Base-by-base conservation (phyloP, 768 basidiomycete species). In the Phaeotremella fagi region DNA sequence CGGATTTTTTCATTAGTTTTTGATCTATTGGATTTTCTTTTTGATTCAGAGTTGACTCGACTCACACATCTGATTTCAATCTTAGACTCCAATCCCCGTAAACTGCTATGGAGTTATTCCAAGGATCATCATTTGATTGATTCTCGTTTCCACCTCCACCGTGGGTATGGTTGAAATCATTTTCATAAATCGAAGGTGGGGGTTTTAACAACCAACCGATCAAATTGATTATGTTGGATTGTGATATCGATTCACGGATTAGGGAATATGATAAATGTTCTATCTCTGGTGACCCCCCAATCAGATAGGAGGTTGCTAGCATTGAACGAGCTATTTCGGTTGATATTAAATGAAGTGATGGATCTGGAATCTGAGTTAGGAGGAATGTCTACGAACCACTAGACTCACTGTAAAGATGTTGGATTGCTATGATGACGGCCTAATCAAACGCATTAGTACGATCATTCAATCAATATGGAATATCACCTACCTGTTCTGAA, bases 241-340 rank as follows among this genome's bases (percentile, higher is more conserved):
- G 79, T 41, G 79, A 80, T 76, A 94, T 84, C 35, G 86, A 86
- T 54, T 81, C 82, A 63, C 82, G 81, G 78, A 87, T 89, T 44
- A 83, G 77, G 48, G 83, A 82, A 73, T 90, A 91, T 20, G 90
- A 82, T 66, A 85, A 85, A 59, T 80, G 80, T 74, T 84, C 86
- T 29, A 92, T 78, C 29, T 91, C 87, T 41, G 89, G 83, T 86
- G 91, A 86, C 38, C 87, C 88, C 48, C 87, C 88, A 41, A 91
- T 81, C 28, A 90, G 78, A 74, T 84, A 88, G 14, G 85, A 86
- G 41, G 88, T 86, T 42, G 89, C 87, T 45, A 94, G 82, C 33
- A 90, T 86, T 18, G 83, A 84, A 68, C 88, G 83, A 52, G 88
- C 86, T 75, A 91, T 91, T 67, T 83, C 81, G 46, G 86, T 81